These are phyloP conservation scores for Cordyceps cateniannulata DNA, from an alignment of 2,329 filamentous ascomycete species.

Conservation along the genomic window DNA sequence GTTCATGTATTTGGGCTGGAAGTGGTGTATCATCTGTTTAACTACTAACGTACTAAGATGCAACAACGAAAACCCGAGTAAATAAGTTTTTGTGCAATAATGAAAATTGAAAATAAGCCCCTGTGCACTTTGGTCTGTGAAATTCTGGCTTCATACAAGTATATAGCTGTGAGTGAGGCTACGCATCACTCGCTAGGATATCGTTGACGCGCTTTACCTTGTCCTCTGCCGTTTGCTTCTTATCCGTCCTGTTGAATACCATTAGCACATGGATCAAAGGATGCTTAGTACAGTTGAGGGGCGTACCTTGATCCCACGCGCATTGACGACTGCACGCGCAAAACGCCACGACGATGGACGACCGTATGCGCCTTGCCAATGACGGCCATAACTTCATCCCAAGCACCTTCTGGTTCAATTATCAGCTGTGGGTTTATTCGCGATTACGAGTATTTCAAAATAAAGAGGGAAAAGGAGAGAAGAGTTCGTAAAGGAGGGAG, in stretches of 20 bases:
- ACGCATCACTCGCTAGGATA: constrained; percentile 32
- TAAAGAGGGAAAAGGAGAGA: background rate
- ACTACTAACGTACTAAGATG: constrained; percentile 3
- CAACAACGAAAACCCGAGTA: background rate
- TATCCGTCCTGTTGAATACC: constrained; percentile 60
- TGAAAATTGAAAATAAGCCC: no score
- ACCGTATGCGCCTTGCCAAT: constrained; percentile 81
- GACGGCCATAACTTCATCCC: constrained; percentile 79
- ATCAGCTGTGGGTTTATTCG: background rate
- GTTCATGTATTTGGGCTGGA: background rate
- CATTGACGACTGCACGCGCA: constrained; percentile 84
- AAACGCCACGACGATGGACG: constrained; percentile 69
- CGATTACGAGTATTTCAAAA: no score
- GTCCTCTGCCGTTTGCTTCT: constrained; percentile 72
- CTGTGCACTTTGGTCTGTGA: background rate
- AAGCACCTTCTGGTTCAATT: constrained; percentile 64
- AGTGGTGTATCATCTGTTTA: background rate
- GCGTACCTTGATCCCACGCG: constrained; percentile 69
- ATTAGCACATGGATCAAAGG: background rate
- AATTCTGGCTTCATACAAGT: background rate
- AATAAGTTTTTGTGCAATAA: background rate
- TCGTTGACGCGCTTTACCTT: constrained; percentile 63
- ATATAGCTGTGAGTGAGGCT: background rate
- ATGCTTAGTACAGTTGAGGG: background rate
- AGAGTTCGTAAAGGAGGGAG: no score